These are phyloP conservation scores for Laburnicola sp. DNA, from an alignment of 2,329 filamentous ascomycete genomes.

Conservation along the genomic window DNA sequence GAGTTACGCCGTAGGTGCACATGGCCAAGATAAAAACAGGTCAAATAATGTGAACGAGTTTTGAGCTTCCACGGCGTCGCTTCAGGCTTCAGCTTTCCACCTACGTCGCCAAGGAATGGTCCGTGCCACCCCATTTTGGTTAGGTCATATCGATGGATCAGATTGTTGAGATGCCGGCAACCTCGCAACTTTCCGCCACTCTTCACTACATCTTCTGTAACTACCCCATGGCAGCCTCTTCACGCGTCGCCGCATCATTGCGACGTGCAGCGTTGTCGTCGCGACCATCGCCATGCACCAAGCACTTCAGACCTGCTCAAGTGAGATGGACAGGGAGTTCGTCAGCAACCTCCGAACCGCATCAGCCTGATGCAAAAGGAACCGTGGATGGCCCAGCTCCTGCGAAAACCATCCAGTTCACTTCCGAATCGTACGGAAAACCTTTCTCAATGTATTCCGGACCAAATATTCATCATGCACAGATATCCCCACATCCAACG, in stretches of 20 bases:
- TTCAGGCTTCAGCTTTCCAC: conserved; percentile 21
- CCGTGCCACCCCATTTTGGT: conserved; percentile 28
- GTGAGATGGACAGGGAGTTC: conserved; percentile 42
- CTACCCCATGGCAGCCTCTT: conserved; percentile 41
- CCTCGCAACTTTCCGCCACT: conserved; percentile 21
- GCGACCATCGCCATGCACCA: conserved; percentile 25
- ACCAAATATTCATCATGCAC: conserved; percentile 4
- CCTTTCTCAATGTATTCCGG: neutral
- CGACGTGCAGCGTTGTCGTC: conserved; percentile 36
- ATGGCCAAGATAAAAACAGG: too few relatives aligned
- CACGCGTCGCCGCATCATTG: conserved; percentile 38
- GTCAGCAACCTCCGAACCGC: conserved; percentile 48
- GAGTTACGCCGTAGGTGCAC: too few relatives aligned
- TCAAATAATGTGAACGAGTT: too few relatives aligned
- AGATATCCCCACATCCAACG: conserved; percentile 79
- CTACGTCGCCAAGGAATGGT: conserved; percentile 39
- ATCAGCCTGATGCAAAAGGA: conserved; percentile 43
- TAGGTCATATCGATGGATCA: conserved; percentile 34
- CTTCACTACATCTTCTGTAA: conserved; percentile 20
- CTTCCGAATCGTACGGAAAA: conserved; percentile 68
- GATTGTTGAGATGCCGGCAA: conserved; percentile 30
- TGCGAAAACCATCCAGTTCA: conserved; percentile 67
- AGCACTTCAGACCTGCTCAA: conserved; percentile 32
- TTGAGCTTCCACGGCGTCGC: conserved; percentile 46
- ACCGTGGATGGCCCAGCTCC: conserved; percentile 37